These are phyloP conservation scores for Umbelopsis sp. DNA, from an alignment of 192 early-diverging fungal genomes.

Conservation along the genomic window DNA sequence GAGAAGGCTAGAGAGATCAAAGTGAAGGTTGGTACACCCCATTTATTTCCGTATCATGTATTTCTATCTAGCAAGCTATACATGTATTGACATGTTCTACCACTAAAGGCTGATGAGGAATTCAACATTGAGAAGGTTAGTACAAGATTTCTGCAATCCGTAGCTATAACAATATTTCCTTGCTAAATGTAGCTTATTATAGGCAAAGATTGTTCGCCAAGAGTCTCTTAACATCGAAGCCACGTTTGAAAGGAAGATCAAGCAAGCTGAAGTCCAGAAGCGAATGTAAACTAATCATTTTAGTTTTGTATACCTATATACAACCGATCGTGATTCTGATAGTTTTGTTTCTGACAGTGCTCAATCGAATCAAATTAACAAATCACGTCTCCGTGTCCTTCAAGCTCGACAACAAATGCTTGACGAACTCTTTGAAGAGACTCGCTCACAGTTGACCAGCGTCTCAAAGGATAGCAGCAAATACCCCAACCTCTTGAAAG, in stretches of 20 bases:
- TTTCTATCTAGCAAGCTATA: neutral
- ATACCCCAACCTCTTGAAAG: constrained; percentile 67
- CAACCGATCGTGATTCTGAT: neutral
- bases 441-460: constrained; percentile 59
- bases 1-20: constrained; percentile 99
- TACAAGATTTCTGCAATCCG: neutral
- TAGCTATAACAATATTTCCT: neutral
- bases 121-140: constrained; percentile 98
- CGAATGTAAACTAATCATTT: constrained; percentile 69
- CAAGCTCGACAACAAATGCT: constrained; percentile 87
- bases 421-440: constrained; percentile 78
- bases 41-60: neutral
- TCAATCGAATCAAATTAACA: constrained; percentile 96
- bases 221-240: constrained; percentile 97
- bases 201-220: constrained; percentile 96
- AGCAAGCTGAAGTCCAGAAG: constrained; percentile 95
- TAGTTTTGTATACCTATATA: neutral
- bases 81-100: neutral
- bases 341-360: constrained; percentile 52
- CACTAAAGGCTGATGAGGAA: constrained; percentile 90
- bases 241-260: constrained; percentile 94
- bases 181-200: neutral
- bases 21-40: constrained; percentile 73
- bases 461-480: constrained; percentile 58
- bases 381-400: constrained; percentile 87